phyloP scores from a whole-genome alignment of 1,284 basidiomycete genomes.

The Apiotrichum veenhuisii region DNA sequence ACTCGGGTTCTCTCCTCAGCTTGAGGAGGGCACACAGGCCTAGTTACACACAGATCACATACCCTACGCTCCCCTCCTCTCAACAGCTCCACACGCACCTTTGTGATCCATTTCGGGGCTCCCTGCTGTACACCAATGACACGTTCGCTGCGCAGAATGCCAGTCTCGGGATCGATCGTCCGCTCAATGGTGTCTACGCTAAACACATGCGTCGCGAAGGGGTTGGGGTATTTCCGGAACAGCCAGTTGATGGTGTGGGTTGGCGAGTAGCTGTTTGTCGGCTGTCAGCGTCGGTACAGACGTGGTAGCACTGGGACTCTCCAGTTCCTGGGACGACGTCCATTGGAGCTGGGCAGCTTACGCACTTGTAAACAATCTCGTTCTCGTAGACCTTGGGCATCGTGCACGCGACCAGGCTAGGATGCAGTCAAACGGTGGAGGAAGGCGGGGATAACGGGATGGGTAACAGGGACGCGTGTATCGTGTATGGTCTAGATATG shows the following conservation, averaged over 20 bases:
- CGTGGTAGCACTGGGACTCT: not conserved
- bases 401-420: not conserved
- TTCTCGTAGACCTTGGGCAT: slow-evolving; percentile 25
- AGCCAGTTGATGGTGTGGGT: slow-evolving; percentile 81
- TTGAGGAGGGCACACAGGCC: no score
- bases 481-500: no score
- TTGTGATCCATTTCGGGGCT: slow-evolving; percentile 50
- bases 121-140: slow-evolving; percentile 48
- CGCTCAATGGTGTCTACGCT: slow-evolving; percentile 85
- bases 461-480: not conserved
- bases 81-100: slow-evolving; percentile 27
- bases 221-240: slow-evolving; percentile 95
- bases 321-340: no score
- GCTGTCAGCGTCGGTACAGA: not conserved
- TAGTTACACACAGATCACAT: no score
- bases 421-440: no score
- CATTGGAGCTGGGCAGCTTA: no score
- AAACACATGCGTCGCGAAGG: slow-evolving; percentile 84
- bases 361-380: slow-evolving; percentile 21
- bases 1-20: no score
- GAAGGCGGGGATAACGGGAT: not conserved
- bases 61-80: no score
- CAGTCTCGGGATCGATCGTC: slow-evolving; percentile 73
- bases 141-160: slow-evolving; percentile 70
- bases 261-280: slow-evolving; percentile 65